Evolutionary conservation across 768 basidiomycete genomes (phyloP).

Genomic region (Porpolomopsis calyptriformis): DNA sequence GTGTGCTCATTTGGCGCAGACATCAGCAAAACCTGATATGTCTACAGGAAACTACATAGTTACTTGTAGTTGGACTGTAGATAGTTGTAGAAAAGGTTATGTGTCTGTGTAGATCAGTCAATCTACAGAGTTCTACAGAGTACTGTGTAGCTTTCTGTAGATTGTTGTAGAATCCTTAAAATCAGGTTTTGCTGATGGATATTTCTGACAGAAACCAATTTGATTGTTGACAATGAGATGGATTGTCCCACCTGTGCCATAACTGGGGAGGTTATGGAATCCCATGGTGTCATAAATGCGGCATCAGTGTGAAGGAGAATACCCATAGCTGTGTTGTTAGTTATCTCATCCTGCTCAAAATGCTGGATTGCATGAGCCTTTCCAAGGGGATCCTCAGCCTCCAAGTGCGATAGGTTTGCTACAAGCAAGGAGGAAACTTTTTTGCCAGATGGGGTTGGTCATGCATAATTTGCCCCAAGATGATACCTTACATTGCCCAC

Average conservation of each 20-base stretch:
- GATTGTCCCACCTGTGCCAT: constrained; percentile 96
- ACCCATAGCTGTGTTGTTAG: constrained; percentile 82
- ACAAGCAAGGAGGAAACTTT: constrained; percentile 95
- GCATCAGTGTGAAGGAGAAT: constrained; percentile 96
- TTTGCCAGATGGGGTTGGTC: constrained; percentile 96
- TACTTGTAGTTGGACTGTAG: too few relatives aligned
- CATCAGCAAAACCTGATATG: too few relatives aligned
- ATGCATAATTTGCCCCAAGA: constrained; percentile 95
- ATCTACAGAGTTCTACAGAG: too few relatives aligned
- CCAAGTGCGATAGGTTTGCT: constrained; percentile 96
- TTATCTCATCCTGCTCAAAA: constrained; percentile 76
- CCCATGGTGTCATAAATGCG: constrained; percentile 99
- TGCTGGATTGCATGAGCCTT: constrained; percentile 97
- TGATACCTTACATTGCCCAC: constrained; percentile 99
- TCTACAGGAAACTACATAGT: too few relatives aligned
- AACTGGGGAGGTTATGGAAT: constrained; percentile 88
- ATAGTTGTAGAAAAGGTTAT: too few relatives aligned
- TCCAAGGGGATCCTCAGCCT: constrained; percentile 93
- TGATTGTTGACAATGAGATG: constrained; percentile 99
- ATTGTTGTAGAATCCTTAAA: too few relatives aligned
- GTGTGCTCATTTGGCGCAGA: too few relatives aligned
- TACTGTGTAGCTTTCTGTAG: too few relatives aligned
- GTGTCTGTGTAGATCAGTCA: too few relatives aligned
- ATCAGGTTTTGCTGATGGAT: too few relatives aligned
- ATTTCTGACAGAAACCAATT: too few relatives aligned